Evolutionary conservation across 2,329 filamentous ascomycete species (phyloP), one percentile per base, ranked within the genome.

Genomic region (Cladosporium velox): DNA sequence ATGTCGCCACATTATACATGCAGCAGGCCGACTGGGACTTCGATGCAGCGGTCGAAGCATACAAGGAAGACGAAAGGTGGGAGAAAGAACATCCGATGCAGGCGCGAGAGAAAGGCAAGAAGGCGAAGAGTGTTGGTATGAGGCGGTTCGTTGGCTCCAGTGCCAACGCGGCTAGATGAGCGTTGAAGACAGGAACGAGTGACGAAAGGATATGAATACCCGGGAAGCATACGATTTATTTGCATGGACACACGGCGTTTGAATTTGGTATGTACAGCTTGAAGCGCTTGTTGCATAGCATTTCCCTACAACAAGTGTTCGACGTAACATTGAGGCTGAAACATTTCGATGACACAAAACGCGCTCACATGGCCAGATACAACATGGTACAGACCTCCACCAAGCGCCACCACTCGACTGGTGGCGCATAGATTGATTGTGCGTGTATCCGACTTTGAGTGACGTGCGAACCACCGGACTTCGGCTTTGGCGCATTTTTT

Each of bases 1-100:
- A 92, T 74, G 82, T 92, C 60, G 91, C 91, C 1, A 76, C 91
- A 32, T 76, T 93, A 24, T 95, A 95, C 76, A 83, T 95, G 52
- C 86, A 92, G 72, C 88, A 91, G 76, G 81, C 83, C 26, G 82
- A 83, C 8, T 92, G 90, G 76, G 84, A 92, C 71, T 79, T 93
- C 18, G 85, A 87, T 3, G 76, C 78, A 32, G 91, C 91, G 0
- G 84, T 90, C 7, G 82, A 85, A 44, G 82, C 85, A 3, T 93
- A 87, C 75, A 82, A 86, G 69, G 89, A 87, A 3, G 91, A 95
- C 69, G 91, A 93, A 75, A 82, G 82, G 63, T 94, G 91, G 91
- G 91, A 92, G 78, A 85, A 82, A 70, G 84, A 86, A 14, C 86
- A 94, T 72, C 89, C 90, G 0, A 74, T 88, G 57, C 78, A 84